Conservation (phyloP, 257 asterid genomes). For the Solanum chilense region DNA sequence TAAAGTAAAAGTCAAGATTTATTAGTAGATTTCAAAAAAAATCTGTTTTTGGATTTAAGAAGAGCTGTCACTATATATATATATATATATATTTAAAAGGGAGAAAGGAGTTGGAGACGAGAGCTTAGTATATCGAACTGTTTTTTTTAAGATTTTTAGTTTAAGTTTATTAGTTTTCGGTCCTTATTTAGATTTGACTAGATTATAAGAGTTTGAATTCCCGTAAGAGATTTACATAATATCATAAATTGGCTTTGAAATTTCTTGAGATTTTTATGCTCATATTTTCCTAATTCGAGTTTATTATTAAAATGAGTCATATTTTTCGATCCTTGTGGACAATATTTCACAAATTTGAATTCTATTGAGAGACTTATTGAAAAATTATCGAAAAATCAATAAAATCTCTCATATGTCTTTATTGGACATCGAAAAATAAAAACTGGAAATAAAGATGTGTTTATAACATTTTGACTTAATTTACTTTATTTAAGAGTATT, state of each 20-base stretch:
- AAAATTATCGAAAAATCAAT: background rate
- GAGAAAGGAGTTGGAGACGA: background rate
- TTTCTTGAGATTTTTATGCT: background rate
- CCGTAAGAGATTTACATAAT: background rate
- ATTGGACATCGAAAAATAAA: background rate
- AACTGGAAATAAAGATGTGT: background rate
- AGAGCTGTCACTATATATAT: background rate
- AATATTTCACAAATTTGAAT: background rate
- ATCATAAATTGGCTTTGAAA: no score
- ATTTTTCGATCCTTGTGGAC: background rate
- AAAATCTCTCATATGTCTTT: background rate
- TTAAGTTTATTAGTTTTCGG: background rate
- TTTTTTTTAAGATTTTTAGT: background rate
- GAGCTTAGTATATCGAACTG: background rate
- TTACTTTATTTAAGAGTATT: background rate
- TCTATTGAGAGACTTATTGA: background rate
- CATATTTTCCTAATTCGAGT: background rate
- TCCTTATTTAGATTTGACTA: background rate
- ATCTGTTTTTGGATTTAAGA: background rate
- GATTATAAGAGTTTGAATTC: background rate
- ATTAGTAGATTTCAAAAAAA: slow-evolving; percentile 8
- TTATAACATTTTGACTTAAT: background rate
- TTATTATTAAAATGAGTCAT: background rate
- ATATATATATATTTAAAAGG: background rate
- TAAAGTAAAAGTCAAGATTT: slow-evolving; percentile 28